phyloP scores from a whole-genome alignment of 2,329 filamentous ascomycete species.

The Colletotrichum cordylinicola region DNA sequence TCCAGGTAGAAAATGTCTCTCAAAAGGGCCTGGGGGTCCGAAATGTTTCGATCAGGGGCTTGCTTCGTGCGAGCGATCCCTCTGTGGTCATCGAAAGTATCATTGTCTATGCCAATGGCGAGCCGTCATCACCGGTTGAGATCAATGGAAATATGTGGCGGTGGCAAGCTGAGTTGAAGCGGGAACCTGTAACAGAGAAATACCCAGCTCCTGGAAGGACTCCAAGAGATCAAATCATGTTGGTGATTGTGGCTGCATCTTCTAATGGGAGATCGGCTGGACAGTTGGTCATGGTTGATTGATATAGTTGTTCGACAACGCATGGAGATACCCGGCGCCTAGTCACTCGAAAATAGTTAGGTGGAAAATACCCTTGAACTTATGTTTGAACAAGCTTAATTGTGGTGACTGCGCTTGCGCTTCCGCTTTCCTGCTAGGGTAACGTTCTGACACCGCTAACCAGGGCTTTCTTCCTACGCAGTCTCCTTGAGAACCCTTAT shows the following conservation, averaged over 20 bases:
- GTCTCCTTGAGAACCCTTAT: neutral
- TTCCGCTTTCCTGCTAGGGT: neutral
- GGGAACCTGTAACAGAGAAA: neutral
- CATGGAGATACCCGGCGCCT: neutral
- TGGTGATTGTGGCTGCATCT: neutral
- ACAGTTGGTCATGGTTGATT: neutral
- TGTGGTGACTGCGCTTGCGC: neutral
- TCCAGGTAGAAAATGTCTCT: neutral
- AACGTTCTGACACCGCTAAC: neutral
- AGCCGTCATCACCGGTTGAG: neutral
- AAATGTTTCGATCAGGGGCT: neutral
- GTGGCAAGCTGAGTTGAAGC: neutral
- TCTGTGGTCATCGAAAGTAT: neutral
- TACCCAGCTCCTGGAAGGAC: neutral
- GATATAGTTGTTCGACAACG: neutral
- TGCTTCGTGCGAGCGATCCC: neutral
- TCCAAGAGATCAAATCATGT: conserved; percentile 2
- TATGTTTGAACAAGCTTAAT: neutral
- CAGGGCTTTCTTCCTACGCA: neutral
- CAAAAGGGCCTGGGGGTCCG: neutral
- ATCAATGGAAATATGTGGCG: neutral
- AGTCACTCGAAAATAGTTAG: neutral
- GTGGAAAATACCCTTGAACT: neutral
- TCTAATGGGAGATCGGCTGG: neutral
- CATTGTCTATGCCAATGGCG: neutral